Conservation (phyloP, 2,329 filamentous ascomycete species). For the Myriosclerotinia scirpicola region DNA sequence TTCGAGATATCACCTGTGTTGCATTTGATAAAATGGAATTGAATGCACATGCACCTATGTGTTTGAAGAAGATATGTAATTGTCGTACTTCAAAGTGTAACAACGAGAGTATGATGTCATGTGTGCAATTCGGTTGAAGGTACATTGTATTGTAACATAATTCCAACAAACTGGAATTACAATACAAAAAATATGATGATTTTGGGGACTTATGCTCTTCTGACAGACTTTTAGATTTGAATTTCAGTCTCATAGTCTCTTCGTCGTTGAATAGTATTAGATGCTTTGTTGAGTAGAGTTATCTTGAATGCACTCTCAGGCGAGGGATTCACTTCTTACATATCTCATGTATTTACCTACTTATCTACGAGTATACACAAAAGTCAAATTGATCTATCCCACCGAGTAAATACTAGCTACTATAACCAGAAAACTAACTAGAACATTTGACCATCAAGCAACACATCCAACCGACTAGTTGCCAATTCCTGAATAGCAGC, state of each 20-base stretch:
- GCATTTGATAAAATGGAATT: no score
- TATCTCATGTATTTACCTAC: neutral
- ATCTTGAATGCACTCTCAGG: neutral
- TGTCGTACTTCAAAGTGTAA: no score
- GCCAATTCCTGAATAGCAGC: slow-evolving; percentile 31
- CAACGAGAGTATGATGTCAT: no score
- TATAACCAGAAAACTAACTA: neutral
- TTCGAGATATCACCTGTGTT: neutral
- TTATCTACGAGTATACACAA: neutral
- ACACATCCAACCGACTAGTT: slow-evolving; percentile 11
- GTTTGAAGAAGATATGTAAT: no score
- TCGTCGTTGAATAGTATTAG: neutral
- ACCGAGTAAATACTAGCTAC: neutral
- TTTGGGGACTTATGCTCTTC: neutral
- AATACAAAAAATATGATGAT: neutral
- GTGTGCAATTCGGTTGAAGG: no score
- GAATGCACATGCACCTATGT: no score
- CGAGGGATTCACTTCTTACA: neutral
- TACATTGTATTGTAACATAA: neutral
- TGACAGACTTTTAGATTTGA: neutral
- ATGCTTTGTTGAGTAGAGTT: neutral
- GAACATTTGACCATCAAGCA: slow-evolving; percentile 26
- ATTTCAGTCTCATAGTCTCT: no score
- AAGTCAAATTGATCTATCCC: neutral
- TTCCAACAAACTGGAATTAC: neutral